phyloP scores from a whole-genome alignment of 345 rosid species.

The Trapa bicornis region DNA sequence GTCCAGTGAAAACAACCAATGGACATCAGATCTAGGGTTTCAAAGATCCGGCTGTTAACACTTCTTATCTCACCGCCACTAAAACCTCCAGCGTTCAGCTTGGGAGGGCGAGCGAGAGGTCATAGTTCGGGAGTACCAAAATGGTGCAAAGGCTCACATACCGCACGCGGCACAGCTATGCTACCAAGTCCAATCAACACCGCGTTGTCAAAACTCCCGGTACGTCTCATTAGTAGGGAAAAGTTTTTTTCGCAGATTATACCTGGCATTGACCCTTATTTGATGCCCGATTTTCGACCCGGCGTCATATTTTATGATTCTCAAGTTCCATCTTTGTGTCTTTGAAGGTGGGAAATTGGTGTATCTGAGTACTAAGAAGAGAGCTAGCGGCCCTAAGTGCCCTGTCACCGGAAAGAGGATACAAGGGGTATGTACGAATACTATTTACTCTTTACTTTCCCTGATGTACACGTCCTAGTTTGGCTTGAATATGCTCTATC shows the following conservation, averaged over 20 bases:
- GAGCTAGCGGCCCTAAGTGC: slow-evolving; percentile 27
- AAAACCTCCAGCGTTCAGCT: neutral
- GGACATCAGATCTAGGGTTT: slow-evolving; percentile 7
- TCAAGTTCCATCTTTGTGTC: neutral
- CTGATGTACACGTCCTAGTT: no score
- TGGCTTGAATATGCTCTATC: neutral
- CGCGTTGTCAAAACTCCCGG: slow-evolving; percentile 20
- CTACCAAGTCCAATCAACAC: slow-evolving; percentile 18
- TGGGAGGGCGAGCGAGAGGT: neutral
- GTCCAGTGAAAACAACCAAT: neutral
- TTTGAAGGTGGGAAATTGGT: slow-evolving; percentile 59
- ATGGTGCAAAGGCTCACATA: slow-evolving; percentile 20
- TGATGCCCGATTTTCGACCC: neutral
- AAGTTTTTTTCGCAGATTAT: neutral
- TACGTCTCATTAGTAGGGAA: neutral
- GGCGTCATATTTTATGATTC: neutral
- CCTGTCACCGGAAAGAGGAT: slow-evolving; percentile 42
- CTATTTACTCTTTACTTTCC: no score
- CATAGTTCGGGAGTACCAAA: neutral
- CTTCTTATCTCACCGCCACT: neutral
- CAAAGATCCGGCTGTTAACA: neutral
- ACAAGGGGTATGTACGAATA: slow-evolving; percentile 38
- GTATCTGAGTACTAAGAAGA: slow-evolving; percentile 64
- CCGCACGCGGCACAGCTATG: slow-evolving; percentile 21
- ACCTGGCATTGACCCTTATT: neutral